Evolutionary conservation across 768 basidiomycete species (phyloP), one percentile per base, ranked within the genome.

Genomic region (Tricholomella constricta): DNA sequence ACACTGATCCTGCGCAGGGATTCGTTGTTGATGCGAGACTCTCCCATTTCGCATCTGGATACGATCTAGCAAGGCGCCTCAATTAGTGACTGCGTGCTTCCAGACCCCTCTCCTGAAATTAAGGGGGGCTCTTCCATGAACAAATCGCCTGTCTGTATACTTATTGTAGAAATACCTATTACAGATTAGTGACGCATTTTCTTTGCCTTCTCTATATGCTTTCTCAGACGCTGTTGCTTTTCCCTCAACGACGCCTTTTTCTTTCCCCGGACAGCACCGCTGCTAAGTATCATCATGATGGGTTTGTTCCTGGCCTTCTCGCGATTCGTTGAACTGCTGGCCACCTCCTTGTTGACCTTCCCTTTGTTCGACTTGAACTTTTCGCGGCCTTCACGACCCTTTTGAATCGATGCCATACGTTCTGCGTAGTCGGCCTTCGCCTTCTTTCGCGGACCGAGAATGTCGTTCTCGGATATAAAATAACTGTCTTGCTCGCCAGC

Each of bases 291-390:
- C 91, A 93, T 94, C 94, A 96, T 95, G 59, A 96, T 81, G 22
- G 94, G 94, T 69, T 98, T 97, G 69, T 95, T 94, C 66, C 89
- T 82, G 34, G 85, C 83, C 82, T 97, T 97, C 74, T 96, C 91
- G 65, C 84, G 78, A 69, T 97, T 97, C 29, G 94, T 96, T 51
- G 89, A 86, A 65, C 90, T 92, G 69, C 91, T 93, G 54, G 86
- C 84, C 10, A 75, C 71, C 31, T 77, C 91, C 67, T 92, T 93
- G 54, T 84, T 91, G 72, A 91, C 89, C 77, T 95, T 94, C n/a
- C 93, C 94, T 73, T 89, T 96, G 59, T 82, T 72, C 34, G 89
- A 90, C 19, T 91, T 91, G 65, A 86, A 97, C 73, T 95, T 96
- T 67, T 96, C 95, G 44, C 96, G 81, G 0, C 94, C 96, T 69